Conservation (phyloP, 2,329 filamentous ascomycete species). For the Didymella segeticola region DNA sequence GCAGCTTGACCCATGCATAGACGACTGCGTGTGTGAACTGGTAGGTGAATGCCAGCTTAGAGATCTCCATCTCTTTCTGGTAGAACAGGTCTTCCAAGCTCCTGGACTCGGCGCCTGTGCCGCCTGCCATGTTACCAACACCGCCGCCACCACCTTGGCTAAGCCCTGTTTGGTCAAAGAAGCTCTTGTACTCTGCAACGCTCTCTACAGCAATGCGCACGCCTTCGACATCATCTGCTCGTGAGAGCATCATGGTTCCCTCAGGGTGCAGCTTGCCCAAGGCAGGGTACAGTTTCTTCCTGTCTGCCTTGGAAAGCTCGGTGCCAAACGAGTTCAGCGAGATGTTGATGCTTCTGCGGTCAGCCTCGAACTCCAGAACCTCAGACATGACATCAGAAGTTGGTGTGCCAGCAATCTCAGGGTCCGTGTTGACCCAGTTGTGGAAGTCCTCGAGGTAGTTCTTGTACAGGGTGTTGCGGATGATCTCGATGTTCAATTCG, state of each 20-base stretch:
- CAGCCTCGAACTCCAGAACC: constrained; percentile 95
- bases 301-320: constrained; percentile 89
- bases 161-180: constrained; percentile 89
- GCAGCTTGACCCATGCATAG: constrained; percentile 96
- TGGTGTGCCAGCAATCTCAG: constrained; percentile 85
- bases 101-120: constrained; percentile 79
- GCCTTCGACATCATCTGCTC: constrained; percentile 93
- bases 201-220: constrained; percentile 93
- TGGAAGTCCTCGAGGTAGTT: constrained; percentile 99
- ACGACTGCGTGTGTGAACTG: constrained; percentile 96
- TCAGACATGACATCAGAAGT: constrained; percentile 96
- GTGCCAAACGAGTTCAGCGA: constrained; percentile 98
- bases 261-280: constrained; percentile 94
- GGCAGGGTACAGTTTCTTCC: constrained; percentile 93
- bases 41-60: constrained; percentile 90
- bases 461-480: constrained; percentile 98
- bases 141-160: constrained; percentile 76
- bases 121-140: constrained; percentile 84
- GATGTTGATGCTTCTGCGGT: constrained; percentile 97
- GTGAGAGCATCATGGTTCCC: constrained; percentile 90
- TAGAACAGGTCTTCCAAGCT: constrained; percentile 98
- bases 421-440: constrained; percentile 87
- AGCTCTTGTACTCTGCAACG: constrained; percentile 89
- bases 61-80: constrained; percentile 99
- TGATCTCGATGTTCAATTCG: constrained; percentile 98